A percentile compares a stretch with the other conserved stretches of the same genome.
Evolutionary conservation across 2,329 filamentous ascomycete genomes (phyloP).

Genomic region (Monosporascus sp.): DNA sequence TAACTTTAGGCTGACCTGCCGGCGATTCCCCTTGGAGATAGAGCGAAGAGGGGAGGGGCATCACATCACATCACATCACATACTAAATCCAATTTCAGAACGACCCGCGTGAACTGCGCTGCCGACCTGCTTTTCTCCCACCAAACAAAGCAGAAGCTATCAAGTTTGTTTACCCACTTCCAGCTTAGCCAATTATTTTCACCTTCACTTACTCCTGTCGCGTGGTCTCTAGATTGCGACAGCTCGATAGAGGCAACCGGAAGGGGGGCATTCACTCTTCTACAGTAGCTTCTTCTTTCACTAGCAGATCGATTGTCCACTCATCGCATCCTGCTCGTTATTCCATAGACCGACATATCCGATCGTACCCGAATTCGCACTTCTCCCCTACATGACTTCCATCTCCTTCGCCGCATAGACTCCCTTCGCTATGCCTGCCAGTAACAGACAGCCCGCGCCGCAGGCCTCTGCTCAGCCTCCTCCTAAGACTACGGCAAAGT

Average conservation of each 20-base stretch:
- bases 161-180: background rate
- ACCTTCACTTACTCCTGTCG: background rate
- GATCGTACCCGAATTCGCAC: slow-evolving; percentile 4
- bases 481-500: slow-evolving; percentile 51
- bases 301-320: background rate
- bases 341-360: slow-evolving; percentile 8
- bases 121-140: background rate
- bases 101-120: background rate
- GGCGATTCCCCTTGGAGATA: background rate
- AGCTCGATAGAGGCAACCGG: background rate
- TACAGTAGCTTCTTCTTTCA: background rate
- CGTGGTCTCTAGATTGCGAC: background rate
- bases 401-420: slow-evolving; percentile 15
- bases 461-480: slow-evolving; percentile 47
- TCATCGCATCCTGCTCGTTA: background rate
- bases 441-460: slow-evolving; percentile 44
- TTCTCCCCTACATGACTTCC: slow-evolving; percentile 15
- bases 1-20: background rate
- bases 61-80: background rate
- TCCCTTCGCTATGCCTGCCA: slow-evolving; percentile 40
- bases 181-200: background rate
- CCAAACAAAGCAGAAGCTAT: background rate
- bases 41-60: background rate
- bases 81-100: background rate
- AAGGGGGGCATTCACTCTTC: background rate